Conservation (phyloP, 2,329 filamentous ascomycete genomes). For the Diaporthe longicolla region DNA sequence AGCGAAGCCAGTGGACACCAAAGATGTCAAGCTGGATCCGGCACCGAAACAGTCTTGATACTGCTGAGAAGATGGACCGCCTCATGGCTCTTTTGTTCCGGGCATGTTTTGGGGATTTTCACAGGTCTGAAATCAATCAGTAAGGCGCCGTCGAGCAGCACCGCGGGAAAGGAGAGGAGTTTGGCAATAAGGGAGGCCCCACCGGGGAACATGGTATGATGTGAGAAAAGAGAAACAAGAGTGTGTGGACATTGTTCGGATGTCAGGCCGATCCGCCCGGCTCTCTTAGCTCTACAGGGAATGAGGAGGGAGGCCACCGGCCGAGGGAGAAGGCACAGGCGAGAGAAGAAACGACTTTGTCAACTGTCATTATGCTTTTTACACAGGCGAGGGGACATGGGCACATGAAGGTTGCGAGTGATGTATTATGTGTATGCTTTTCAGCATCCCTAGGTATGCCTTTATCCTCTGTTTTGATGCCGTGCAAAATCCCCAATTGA, state of each 20-base stretch:
- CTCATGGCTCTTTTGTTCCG: constrained; percentile 26
- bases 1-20: constrained; percentile 40
- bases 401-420: constrained; percentile 15
- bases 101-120: constrained; percentile 33
- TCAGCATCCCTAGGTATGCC: constrained; percentile 34
- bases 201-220: constrained; percentile 12
- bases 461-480: constrained; percentile 8
- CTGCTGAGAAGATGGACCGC: constrained; percentile 1
- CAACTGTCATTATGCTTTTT: constrained; percentile 28
- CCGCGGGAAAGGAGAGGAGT: constrained; percentile 3
- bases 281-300: background rate
- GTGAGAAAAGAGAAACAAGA: constrained; percentile 1
- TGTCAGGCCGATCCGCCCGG: background rate
- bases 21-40: constrained; percentile 44
- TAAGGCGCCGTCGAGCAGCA: background rate
- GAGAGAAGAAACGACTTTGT: constrained; percentile 13
- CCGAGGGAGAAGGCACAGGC: background rate
- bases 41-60: constrained; percentile 19
- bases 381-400: constrained; percentile 20
- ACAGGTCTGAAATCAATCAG: constrained; percentile 6
- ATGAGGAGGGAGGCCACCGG: background rate
- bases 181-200: constrained; percentile 22
- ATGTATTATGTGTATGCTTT: constrained; percentile 25
- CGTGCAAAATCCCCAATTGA: background rate
- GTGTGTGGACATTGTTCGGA: constrained; percentile 12